Evolutionary conservation across 805 yeast genomes (phyloP).

Genomic region (Sporopachydermia quercuum): DNA sequence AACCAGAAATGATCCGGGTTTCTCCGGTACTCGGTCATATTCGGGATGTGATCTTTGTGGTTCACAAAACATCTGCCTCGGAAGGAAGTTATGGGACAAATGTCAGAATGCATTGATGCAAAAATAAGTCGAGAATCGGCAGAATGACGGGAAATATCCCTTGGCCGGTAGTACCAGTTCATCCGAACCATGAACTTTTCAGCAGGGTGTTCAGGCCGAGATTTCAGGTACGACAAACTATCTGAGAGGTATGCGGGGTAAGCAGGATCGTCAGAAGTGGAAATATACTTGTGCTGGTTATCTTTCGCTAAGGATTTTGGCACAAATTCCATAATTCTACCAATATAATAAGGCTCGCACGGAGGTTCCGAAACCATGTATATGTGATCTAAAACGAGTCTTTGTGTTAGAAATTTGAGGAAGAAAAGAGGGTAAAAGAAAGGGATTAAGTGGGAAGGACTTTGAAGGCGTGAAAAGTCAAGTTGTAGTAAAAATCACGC

Average conservation of each 20-base stretch:
- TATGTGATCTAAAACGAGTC: slow-evolving; percentile 44
- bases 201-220: slow-evolving; percentile 25
- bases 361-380: slow-evolving; percentile 87
- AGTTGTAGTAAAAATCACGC: neutral
- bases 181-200: slow-evolving; percentile 46
- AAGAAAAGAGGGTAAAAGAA: neutral
- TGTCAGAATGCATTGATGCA: slow-evolving; percentile 77
- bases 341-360: slow-evolving; percentile 87
- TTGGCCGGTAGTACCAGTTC: slow-evolving; percentile 85
- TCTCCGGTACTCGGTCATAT: slow-evolving; percentile 37
- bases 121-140: slow-evolving; percentile 61
- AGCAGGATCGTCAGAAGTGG: no score
- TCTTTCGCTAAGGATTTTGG: slow-evolving; percentile 19
- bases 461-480: neutral
- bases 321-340: slow-evolving; percentile 64
- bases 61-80: slow-evolving; percentile 64
- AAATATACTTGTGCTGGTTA: no score
- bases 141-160: slow-evolving; percentile 59
- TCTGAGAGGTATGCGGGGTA: neutral
- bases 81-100: slow-evolving; percentile 59
- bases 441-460: neutral
- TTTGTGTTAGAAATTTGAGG: neutral
- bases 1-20: slow-evolving; percentile 68
- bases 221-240: slow-evolving; percentile 6
- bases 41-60: slow-evolving; percentile 52